Conservation (phyloP, 176 grass and related monocot genomes). For the Alloteropsis semialata region DNA sequence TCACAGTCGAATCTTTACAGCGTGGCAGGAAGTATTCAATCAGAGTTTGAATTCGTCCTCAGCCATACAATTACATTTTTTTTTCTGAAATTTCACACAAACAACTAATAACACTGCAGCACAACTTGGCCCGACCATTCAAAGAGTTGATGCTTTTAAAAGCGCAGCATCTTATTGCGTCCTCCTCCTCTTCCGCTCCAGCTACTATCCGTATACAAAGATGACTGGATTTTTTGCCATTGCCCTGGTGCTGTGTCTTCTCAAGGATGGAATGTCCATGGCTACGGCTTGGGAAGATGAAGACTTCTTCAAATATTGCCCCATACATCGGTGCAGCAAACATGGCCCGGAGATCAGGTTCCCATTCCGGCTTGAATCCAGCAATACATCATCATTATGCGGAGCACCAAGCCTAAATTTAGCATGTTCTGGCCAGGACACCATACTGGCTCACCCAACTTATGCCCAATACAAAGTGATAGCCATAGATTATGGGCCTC, state of each 20-base stretch:
- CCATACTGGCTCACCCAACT: slow-evolving; percentile 29
- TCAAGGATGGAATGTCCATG: neutral
- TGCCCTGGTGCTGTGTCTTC: slow-evolving; percentile 12
- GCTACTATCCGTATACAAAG: neutral
- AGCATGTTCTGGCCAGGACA: slow-evolving; percentile 38
- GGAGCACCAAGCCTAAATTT: slow-evolving; percentile 25
- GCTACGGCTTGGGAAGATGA: slow-evolving; percentile 7
- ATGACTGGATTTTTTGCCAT: slow-evolving; percentile 10
- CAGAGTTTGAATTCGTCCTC: neutral
- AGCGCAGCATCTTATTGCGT: neutral
- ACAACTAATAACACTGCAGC: neutral
- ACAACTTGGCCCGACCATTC: neutral
- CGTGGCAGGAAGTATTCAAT: neutral
- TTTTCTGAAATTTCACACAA: no score
- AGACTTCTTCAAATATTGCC: slow-evolving; percentile 32
- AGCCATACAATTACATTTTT: neutral
- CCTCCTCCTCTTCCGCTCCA: neutral
- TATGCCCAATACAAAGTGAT: slow-evolving; percentile 26
- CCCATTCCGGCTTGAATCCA: slow-evolving; percentile 30
- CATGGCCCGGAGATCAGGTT: slow-evolving; percentile 49
- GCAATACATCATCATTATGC: slow-evolving; percentile 9
- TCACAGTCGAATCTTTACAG: neutral
- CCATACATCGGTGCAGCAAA: slow-evolving; percentile 11
- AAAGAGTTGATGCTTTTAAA: neutral
- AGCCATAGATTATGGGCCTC: slow-evolving; percentile 21